Percentiles rank a stretch among this genome's conserved stretches.
Evolutionary conservation across 1,284 basidiomycete species (phyloP).

Genomic region (Rhizoctonia solani): DNA sequence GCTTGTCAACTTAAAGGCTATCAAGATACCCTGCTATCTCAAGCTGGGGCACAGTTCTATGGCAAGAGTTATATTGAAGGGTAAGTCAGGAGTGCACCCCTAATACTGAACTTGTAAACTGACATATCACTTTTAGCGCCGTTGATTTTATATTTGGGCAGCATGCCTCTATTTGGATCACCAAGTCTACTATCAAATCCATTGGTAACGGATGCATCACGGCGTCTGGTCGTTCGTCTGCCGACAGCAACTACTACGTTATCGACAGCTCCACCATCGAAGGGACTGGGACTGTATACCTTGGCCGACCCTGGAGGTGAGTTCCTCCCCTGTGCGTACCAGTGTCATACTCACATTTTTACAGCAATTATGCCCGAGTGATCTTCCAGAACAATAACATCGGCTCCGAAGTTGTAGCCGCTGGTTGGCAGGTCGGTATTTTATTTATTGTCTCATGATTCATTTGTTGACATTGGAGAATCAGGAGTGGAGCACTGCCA

Average conservation of each 20-base stretch:
- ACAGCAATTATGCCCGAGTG: slow-evolving; percentile 37
- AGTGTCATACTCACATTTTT: not conserved
- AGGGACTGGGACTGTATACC: slow-evolving; percentile 29
- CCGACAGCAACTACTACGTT: slow-evolving; percentile 39
- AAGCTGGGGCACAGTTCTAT: slow-evolving; percentile 39
- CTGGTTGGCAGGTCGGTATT: slow-evolving; percentile 36
- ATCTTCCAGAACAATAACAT: slow-evolving; percentile 38
- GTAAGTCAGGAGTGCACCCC: not conserved
- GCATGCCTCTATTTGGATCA: slow-evolving; percentile 38
- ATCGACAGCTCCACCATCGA: slow-evolving; percentile 37
- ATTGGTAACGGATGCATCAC: slow-evolving; percentile 39
- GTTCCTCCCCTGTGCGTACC: not conserved
- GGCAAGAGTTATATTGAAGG: slow-evolving; percentile 38
- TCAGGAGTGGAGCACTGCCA: slow-evolving; percentile 32
- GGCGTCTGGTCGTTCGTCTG: slow-evolving; percentile 35
- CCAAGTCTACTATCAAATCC: slow-evolving; percentile 30
- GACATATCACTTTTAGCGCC: not conserved
- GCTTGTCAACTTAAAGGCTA: slow-evolving; percentile 37
- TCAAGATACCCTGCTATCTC: slow-evolving; percentile 40
- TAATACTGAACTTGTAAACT: not conserved
- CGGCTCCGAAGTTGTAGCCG: slow-evolving; percentile 34
- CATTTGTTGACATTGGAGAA: not conserved
- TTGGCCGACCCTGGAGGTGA: slow-evolving; percentile 33
- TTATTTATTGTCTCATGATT: not conserved
- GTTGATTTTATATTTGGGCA: slow-evolving; percentile 40